A percentile compares a stretch with the other conserved stretches of the same genome.
Conservation (phyloP, 2,329 filamentous ascomycete species). For the Triangularia setosa region DNA sequence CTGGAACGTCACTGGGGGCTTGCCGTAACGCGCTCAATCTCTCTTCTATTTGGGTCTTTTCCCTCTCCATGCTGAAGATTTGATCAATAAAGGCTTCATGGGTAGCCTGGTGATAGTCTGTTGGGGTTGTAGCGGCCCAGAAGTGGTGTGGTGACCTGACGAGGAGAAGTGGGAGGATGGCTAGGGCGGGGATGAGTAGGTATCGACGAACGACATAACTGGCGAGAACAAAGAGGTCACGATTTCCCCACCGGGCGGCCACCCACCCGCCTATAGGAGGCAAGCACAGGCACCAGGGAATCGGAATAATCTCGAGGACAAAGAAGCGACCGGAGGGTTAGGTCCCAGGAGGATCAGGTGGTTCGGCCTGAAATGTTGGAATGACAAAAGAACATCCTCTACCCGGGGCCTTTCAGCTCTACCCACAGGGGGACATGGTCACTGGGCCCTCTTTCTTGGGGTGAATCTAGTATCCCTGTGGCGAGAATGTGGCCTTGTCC, state of each 20-base stretch:
- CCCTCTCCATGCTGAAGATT: not conserved
- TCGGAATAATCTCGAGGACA: not conserved
- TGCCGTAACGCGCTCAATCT: not conserved
- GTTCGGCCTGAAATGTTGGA: not conserved
- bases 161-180: not conserved
- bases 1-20: not conserved
- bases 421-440: conserved; percentile 52
- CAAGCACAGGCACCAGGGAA: not conserved
- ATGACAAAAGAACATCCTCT: not conserved
- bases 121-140: not conserved
- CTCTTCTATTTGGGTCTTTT: not conserved
- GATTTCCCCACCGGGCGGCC: not conserved
- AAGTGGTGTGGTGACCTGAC: not conserved
- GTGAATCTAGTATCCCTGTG: conserved; percentile 35
- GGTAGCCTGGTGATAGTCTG: not conserved
- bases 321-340: not conserved
- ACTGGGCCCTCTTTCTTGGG: conserved; percentile 45
- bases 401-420: not conserved
- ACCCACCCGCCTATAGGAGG: not conserved
- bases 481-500: conserved; percentile 22
- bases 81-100: not conserved
- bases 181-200: not conserved
- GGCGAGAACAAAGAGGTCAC: not conserved
- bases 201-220: not conserved
- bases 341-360: not conserved